phyloP scores from a whole-genome alignment of 1,284 basidiomycete species.

The Apiotrichum montevideense region DNA sequence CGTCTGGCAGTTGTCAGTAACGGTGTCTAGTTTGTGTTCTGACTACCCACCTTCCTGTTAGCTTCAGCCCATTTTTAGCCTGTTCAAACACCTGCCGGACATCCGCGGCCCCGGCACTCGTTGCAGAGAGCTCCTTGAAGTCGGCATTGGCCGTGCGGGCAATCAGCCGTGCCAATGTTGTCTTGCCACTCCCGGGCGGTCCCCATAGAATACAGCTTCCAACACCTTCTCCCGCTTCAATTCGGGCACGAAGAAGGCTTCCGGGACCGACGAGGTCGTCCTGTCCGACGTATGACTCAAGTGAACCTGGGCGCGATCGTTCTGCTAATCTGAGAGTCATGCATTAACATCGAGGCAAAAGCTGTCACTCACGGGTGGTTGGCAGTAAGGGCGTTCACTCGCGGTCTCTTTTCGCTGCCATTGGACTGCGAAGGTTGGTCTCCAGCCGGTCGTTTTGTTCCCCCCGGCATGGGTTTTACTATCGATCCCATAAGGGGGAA shows the following conservation, averaged over 20 bases:
- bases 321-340: constrained; percentile 36
- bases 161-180: constrained; percentile 42
- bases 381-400: constrained; percentile 36
- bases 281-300: constrained; percentile 40
- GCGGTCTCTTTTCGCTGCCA: constrained; percentile 24
- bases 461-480: too few species aligned
- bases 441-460: too few species aligned
- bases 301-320: constrained; percentile 34
- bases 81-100: constrained; percentile 76
- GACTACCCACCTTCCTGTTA: constrained; percentile 58
- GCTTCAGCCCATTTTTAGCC: constrained; percentile 61
- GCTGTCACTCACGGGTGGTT: constrained; percentile 38
- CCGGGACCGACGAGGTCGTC: constrained; percentile 41
- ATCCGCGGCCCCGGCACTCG: constrained; percentile 66
- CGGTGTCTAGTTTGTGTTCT: neutral
- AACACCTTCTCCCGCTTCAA: constrained; percentile 38
- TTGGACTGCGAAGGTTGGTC: neutral
- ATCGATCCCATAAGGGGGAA: too few species aligned
- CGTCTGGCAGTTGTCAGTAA: constrained; percentile 13
- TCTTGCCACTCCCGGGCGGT: constrained; percentile 46
- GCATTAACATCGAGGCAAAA: neutral
- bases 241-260: constrained; percentile 37
- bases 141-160: constrained; percentile 50
- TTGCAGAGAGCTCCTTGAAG: constrained; percentile 71
- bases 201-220: constrained; percentile 47